Evolutionary conservation across 441 rosid species (phyloP), one percentile per base, ranked within the genome.

Genomic region (Lepidium campestre): DNA sequence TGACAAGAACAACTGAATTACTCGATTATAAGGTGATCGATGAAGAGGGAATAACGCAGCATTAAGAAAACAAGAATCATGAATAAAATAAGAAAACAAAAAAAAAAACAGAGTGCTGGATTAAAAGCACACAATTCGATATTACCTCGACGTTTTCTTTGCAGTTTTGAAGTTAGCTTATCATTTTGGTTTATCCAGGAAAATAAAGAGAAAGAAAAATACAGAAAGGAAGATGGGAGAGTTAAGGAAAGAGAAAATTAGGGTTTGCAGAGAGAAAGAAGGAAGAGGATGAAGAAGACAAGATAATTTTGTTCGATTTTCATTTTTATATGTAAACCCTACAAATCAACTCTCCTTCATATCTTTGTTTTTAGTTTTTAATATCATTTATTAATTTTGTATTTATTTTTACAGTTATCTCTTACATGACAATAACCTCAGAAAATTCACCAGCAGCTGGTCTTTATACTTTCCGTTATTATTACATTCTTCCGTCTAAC

Each of bases 291-390:
- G 77, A 49, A 62, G 70, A 63, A 63, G 67, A 67, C 19, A 12
- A 36, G 40, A 50, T 35, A 49, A 49, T 11, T 46, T 65, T 40
- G 53, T 55, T 52, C 42, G 54, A 49, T 8, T 57, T 65, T 65
- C 71, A 49, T 11, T 73, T 66, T 66, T 73, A 60, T 73, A 73
- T 67, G 68, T 60, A 73, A 73, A 73, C 77, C 68, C 72, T 73
- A 67, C 68, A 67, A 60, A 52, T 52, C 53, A 48, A 52, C 56
- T 23, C 74, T 62, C 35, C 35, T 34, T 13, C 4, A 11, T 3
- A 31, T 2, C 35, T 5, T n/a, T 34, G 5, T 22, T 23, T 5
- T 11, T 12, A 11, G 3, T n/a, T 35, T 35, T 14, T 4, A 36
- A 57, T 32, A 39, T 29, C 50, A 31, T 46, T 58, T 55, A 15